A percentile compares a stretch with the other conserved stretches of the same genome.
Evolutionary conservation across 805 yeast genomes (phyloP).

Genomic region (Candida caryicola): DNA sequence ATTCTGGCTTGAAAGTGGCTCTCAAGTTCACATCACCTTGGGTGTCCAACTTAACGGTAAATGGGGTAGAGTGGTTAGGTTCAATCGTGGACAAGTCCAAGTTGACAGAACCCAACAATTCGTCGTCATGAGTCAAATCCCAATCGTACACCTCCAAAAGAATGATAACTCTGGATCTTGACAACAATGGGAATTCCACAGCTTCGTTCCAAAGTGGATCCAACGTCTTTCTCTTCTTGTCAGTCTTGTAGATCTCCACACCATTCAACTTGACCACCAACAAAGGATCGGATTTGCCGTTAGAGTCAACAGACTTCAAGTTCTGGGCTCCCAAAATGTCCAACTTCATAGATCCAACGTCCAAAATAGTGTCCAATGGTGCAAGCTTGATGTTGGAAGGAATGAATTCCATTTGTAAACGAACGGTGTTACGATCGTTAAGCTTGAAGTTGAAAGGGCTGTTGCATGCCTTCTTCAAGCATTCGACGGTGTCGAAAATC

Average conservation of each 20-base stretch:
- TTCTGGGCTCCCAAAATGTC: slow-evolving; percentile 55
- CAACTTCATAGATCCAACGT: slow-evolving; percentile 62
- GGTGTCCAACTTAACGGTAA: slow-evolving; percentile 54
- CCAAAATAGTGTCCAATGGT: slow-evolving; percentile 58
- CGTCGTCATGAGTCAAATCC: slow-evolving; percentile 75
- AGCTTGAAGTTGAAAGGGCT: slow-evolving; percentile 47
- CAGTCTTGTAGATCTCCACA: slow-evolving; percentile 53
- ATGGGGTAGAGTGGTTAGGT: slow-evolving; percentile 44
- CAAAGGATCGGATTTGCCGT: slow-evolving; percentile 78
- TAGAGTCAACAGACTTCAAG: slow-evolving; percentile 59
- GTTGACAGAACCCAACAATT: slow-evolving; percentile 50
- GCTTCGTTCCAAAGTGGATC: slow-evolving; percentile 77
- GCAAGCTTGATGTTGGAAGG: slow-evolving; percentile 57
- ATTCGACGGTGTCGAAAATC: slow-evolving; percentile 47
- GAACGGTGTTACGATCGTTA: slow-evolving; percentile 36
- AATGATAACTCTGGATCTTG: slow-evolving; percentile 56
- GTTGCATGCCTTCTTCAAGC: slow-evolving; percentile 49
- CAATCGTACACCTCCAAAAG: slow-evolving; percentile 61
- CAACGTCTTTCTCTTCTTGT: slow-evolving; percentile 61
- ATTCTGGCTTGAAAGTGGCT: slow-evolving; percentile 61
- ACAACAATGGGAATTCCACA: slow-evolving; percentile 55
- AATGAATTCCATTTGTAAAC: slow-evolving; percentile 54
- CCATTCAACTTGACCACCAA: slow-evolving; percentile 54
- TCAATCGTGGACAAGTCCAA: slow-evolving; percentile 50
- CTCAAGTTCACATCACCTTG: slow-evolving; percentile 59